Base-by-base conservation (phyloP, 2,329 filamentous ascomycete genomes). In the Blumeria graminis region DNA sequence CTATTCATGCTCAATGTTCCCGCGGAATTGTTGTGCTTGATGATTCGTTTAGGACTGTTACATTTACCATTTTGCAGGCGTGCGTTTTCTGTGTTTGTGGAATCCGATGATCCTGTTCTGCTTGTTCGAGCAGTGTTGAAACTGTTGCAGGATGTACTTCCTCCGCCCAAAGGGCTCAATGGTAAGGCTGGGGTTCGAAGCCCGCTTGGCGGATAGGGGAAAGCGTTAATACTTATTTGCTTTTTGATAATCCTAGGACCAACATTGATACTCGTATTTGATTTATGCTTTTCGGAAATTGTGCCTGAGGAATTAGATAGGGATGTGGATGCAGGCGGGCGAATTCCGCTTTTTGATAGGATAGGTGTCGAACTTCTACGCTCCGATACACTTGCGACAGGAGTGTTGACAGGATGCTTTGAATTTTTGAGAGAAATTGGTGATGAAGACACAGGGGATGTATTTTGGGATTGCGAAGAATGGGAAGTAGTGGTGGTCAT, bases 151-250 rank as follows among this genome's bases (percentile, higher is more conserved):
- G 61, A 58, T 35, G 57, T 52, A 28, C 59, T 53, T 8, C 76
- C 77, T 58, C 69, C 71, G 16, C 76, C 74, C 50, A 81, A 69
- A 60, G 75, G 79, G 69, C 77, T 77, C 56, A 74, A 78, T 55
- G 77, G 85, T 57, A 80, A 71, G 69, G 75, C 87, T 63, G 71
- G 71, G 52, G 73, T 70, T 61, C 76, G 74, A 56, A 70, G 74
- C 56, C 76, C 78, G 62, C 81, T 81, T 13, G 90, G 90, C 13
- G 90, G 90, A 61, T 94, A 85, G 34, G 90, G 90, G 65, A 96
- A 95, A 0, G 87, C 82, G 66, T 89, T 90, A 65, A 95, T 94
- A 73, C 89, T 95, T 64, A 94, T 83, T 0, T 85, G 85, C 69
- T 93, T 93, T 60, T 88, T 80, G 56, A 95, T 69, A 1, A 81